Conservation (phyloP, 768 basidiomycete genomes). For the Omphalotus guepiniiformis region DNA sequence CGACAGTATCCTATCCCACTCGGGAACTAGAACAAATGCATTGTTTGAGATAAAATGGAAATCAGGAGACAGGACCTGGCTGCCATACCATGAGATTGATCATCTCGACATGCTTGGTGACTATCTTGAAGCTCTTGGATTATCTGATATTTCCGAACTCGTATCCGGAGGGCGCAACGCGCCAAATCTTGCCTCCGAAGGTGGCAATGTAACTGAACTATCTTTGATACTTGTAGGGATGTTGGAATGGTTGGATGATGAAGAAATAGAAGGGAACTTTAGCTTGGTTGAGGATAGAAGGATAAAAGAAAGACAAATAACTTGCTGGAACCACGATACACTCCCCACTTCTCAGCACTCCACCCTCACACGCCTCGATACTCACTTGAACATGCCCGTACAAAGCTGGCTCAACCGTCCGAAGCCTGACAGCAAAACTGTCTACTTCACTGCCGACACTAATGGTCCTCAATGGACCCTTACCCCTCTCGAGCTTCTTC, state of each 20-base stretch:
- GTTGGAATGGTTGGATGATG: neutral
- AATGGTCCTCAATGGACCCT: neutral
- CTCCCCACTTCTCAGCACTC: neutral
- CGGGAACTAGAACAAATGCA: conserved; percentile 2
- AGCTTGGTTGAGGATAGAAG: too few relatives aligned
- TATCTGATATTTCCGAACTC: conserved; percentile 7
- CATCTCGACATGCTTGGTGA: conserved; percentile 16
- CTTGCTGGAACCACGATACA: neutral
- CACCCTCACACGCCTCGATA: neutral
- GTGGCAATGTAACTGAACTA: neutral
- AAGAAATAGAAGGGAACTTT: too few relatives aligned
- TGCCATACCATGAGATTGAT: conserved; percentile 16
- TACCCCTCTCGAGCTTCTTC: neutral
- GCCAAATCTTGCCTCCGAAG: neutral
- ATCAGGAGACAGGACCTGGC: conserved; percentile 19
- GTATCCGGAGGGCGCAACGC: neutral
- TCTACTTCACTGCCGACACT: neutral
- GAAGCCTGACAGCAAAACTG: neutral
- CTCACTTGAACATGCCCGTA: neutral
- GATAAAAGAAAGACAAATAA: too few relatives aligned
- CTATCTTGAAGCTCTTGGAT: conserved; percentile 25
- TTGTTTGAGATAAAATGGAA: conserved; percentile 14
- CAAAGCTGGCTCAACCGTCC: neutral
- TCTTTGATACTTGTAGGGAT: neutral
- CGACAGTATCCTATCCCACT: conserved; percentile 7